These are phyloP conservation scores for Ilyonectria robusta DNA, from an alignment of 2,329 filamentous ascomycete genomes.

Conservation along the genomic window DNA sequence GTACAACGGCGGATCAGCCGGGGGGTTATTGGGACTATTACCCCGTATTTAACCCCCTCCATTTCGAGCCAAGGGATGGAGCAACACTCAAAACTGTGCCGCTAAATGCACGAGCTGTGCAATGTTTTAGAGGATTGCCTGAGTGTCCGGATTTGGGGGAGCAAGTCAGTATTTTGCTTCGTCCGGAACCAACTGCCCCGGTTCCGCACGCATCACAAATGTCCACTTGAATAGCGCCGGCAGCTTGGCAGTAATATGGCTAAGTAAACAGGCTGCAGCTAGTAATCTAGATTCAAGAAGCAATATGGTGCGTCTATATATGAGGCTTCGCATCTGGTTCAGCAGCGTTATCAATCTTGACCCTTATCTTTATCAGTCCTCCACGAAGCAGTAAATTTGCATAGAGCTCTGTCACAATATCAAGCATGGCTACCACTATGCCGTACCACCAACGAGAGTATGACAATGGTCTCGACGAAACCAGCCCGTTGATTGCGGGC, in stretches of 20 bases:
- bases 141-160: neutral
- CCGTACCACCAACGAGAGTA: neutral
- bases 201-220: neutral
- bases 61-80: no score
- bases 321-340: neutral
- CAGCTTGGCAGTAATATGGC: neutral
- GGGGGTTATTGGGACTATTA: neutral
- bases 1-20: neutral
- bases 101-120: neutral
- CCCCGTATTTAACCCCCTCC: neutral
- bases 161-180: neutral
- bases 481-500: neutral
- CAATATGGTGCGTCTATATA: neutral
- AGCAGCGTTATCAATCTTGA: neutral
- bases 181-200: neutral
- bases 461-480: slow-evolving; percentile 1
- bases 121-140: neutral
- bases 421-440: neutral
- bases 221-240: neutral
- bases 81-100: no score
- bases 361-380: neutral
- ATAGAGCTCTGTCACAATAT: neutral
- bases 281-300: neutral
- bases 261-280: neutral
- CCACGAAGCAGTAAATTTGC: neutral